phyloP scores from a whole-genome alignment of 2,329 filamentous ascomycete genomes.

The Epicoccum sorghinum region DNA sequence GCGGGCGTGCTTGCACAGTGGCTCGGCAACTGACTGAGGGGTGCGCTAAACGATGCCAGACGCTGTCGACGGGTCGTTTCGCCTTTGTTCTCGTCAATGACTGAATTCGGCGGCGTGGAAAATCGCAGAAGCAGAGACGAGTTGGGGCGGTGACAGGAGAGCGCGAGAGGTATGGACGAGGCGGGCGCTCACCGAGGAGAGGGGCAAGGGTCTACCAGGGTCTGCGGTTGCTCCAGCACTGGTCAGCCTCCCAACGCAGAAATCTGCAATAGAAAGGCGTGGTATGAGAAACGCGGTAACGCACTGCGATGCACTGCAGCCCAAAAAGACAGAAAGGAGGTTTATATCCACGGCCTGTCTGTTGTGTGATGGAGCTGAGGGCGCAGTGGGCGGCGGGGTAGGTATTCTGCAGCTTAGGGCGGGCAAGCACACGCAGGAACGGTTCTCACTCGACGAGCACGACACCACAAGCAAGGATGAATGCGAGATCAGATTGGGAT shows the following conservation, averaged over 20 bases:
- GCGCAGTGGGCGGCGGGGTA: slow-evolving; percentile 19
- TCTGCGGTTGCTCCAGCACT: slow-evolving; percentile 20
- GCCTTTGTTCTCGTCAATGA: slow-evolving; percentile 13
- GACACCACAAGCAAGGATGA: slow-evolving; percentile 16
- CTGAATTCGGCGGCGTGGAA: slow-evolving; percentile 6
- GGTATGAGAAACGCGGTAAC: slow-evolving; percentile 14
- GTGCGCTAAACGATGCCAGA: slow-evolving; percentile 14
- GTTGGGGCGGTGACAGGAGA: slow-evolving; percentile 11
- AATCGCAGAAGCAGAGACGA: slow-evolving; percentile 2
- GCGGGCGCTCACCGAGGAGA: slow-evolving; percentile 16
- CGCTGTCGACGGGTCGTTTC: slow-evolving; percentile 10
- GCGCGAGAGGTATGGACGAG: slow-evolving; percentile 9
- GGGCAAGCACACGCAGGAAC: slow-evolving; percentile 17
- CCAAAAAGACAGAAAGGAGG: slow-evolving; percentile 12
- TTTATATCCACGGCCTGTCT: slow-evolving; percentile 3
- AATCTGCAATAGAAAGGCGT: slow-evolving; percentile 1
- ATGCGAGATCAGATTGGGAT: slow-evolving; percentile 6
- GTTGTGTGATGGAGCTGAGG: slow-evolving; percentile 24
- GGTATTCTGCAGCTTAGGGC: slow-evolving; percentile 17
- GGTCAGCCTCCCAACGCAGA: slow-evolving; percentile 20
- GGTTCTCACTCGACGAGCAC: slow-evolving; percentile 15
- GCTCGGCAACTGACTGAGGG: slow-evolving; percentile 18
- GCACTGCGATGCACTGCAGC: slow-evolving; percentile 11
- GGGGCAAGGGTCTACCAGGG: slow-evolving; percentile 23
- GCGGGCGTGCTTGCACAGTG: slow-evolving; percentile 11